phyloP scores from a whole-genome alignment of 2,329 filamentous ascomycete genomes.

The Neobulgaria alba region DNA sequence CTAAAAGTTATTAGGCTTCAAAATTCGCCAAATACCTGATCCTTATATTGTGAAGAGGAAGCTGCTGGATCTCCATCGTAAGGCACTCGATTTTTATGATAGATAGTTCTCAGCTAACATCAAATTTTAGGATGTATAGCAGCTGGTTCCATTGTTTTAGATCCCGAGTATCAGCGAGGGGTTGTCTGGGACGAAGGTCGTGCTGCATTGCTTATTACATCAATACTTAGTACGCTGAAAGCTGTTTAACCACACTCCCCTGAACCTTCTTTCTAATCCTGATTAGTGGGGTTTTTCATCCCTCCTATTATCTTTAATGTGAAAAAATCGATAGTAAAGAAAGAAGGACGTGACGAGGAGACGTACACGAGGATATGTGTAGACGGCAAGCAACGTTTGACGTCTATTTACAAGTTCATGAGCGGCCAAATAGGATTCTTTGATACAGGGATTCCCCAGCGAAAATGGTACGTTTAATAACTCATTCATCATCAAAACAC shows the following conservation, averaged over 20 bases:
- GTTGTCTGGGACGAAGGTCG: slow-evolving; percentile 36
- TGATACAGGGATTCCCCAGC: slow-evolving; percentile 30
- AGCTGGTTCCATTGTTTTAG: slow-evolving; percentile 31
- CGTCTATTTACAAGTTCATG: slow-evolving; percentile 37
- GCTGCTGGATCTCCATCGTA: slow-evolving; percentile 19
- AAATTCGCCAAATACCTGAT: slow-evolving; percentile 23
- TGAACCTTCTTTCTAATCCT: no score
- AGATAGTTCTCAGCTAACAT: slow-evolving; percentile 6
- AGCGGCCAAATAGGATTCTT: slow-evolving; percentile 36
- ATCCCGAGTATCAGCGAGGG: slow-evolving; percentile 39
- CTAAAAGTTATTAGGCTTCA: slow-evolving; percentile 17
- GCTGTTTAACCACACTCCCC: no score
- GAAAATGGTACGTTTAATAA: slow-evolving; percentile 32
- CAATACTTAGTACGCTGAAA: slow-evolving; percentile 22
- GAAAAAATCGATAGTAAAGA: slow-evolving; percentile 12
- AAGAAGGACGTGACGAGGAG: slow-evolving; percentile 9
- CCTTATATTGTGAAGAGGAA: slow-evolving; percentile 20
- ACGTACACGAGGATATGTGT: slow-evolving; percentile 32
- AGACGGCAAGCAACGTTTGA: slow-evolving; percentile 40
- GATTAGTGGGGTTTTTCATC: slow-evolving; percentile 32
- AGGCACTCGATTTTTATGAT: neutral
- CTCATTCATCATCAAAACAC: neutral
- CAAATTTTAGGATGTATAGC: slow-evolving; percentile 22
- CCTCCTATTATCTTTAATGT: slow-evolving; percentile 40
- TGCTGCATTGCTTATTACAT: slow-evolving; percentile 24